phyloP scores from a whole-genome alignment of 1,284 basidiomycete species.

The Trichosporon coremiiforme region DNA sequence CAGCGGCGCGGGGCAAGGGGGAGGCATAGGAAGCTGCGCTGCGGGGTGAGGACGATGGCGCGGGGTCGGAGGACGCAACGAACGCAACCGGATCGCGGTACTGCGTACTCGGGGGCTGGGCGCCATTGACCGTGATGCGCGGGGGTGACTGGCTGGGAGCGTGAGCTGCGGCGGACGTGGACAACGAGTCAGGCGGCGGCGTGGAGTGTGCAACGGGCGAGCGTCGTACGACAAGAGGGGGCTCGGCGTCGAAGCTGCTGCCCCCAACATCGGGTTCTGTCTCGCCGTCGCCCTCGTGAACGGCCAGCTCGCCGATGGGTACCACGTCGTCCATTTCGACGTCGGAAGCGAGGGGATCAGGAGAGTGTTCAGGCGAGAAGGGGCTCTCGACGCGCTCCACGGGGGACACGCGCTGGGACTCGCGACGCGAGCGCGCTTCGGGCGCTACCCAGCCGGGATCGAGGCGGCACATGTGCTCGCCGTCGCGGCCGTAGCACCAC shows the following conservation, averaged over 20 bases:
- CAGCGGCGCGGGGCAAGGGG: background rate
- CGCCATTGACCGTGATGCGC: background rate
- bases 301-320: background rate
- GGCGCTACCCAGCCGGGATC: background rate
- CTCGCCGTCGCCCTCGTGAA: background rate
- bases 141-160: background rate
- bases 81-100: background rate
- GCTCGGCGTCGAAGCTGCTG: background rate
- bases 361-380: background rate
- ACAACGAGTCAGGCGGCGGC: too few species aligned
- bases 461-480: background rate
- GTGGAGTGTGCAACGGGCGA: background rate
- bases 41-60: slow-evolving; percentile 1
- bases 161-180: too few species aligned
- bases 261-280: background rate
- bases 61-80: slow-evolving; percentile 2
- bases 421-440: background rate
- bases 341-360: background rate
- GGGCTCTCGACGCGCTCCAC: background rate
- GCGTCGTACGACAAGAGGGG: background rate
- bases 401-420: background rate
- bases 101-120: background rate
- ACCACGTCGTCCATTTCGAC: slow-evolving; percentile 6
- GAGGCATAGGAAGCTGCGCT: background rate
- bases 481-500: slow-evolving; percentile 25